Evolutionary conservation across 2,329 filamentous ascomycete genomes (phyloP).

Genomic region (Dactylellina drechsleri): DNA sequence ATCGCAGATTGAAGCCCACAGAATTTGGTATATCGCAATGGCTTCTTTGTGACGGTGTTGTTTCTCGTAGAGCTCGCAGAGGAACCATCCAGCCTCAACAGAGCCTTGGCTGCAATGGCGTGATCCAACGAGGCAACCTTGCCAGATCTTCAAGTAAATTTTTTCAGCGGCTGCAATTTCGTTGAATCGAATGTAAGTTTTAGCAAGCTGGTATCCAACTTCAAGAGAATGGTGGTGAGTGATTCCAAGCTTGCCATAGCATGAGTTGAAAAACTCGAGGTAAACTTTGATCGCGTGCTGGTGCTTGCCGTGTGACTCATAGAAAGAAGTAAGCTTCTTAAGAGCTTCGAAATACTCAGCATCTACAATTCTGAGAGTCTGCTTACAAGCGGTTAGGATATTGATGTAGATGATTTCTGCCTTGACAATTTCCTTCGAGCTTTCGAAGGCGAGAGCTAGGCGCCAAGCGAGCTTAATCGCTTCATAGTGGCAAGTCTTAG

Average conservation of each 20-base stretch:
- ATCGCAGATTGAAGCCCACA: conserved; percentile 24
- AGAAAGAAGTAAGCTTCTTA: conserved; percentile 23
- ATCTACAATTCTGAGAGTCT: conserved; percentile 26
- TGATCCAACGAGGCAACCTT: conserved; percentile 15
- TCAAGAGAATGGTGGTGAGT: conserved; percentile 7
- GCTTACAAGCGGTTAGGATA: conserved; percentile 15
- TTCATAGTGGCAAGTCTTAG: conserved; percentile 22
- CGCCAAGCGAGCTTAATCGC: conserved; percentile 35
- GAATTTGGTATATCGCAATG: conserved; percentile 20
- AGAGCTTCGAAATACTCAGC: conserved; percentile 20
- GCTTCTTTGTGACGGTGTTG: conserved; percentile 24
- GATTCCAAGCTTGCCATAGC: conserved; percentile 18
- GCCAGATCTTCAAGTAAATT: conserved; percentile 30
- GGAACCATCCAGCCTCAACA: conserved; percentile 31
- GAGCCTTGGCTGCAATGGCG: conserved; percentile 28
- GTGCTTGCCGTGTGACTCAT: conserved; percentile 13
- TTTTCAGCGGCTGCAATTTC: conserved; percentile 17
- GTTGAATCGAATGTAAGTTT: conserved; percentile 14
- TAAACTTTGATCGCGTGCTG: conserved; percentile 21
- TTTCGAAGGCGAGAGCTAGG: conserved; percentile 25
- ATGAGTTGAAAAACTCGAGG: conserved; percentile 22
- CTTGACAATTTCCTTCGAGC: conserved; percentile 16
- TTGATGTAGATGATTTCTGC: conserved; percentile 26
- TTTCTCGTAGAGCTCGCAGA: conserved; percentile 28
- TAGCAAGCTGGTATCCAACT: conserved; percentile 26